phyloP scores from a whole-genome alignment of 495 filamentous ascomycete species.

The Penicillium daleae region DNA sequence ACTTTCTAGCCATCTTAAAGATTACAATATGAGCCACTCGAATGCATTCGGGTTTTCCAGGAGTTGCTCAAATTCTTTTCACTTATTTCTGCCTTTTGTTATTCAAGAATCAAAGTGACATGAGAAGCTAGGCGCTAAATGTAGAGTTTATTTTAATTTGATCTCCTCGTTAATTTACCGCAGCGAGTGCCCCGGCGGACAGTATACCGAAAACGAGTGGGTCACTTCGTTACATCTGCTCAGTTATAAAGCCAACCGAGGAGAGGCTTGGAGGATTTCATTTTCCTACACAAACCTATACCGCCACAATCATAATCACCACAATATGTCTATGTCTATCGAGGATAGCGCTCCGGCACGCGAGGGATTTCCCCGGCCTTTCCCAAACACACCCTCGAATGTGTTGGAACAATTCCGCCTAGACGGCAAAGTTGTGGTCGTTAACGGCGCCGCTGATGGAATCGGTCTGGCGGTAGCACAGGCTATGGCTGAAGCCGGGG shows the following conservation, averaged over 20 bases:
- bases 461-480: constrained; percentile 40
- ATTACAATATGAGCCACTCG: neutral
- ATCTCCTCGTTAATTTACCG: neutral
- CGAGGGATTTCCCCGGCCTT: constrained; percentile 44
- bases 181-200: neutral
- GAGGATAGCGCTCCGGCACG: constrained; percentile 39
- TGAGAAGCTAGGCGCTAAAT: neutral
- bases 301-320: neutral
- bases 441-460: constrained; percentile 43
- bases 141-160: neutral
- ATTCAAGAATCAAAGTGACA: too few species aligned
- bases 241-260: neutral
- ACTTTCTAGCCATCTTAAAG: neutral
- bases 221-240: neutral
- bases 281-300: neutral
- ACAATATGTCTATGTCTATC: constrained; percentile 54
- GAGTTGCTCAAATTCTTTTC: too few species aligned
- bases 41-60: neutral
- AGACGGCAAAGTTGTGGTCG: constrained; percentile 42
- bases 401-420: constrained; percentile 49
- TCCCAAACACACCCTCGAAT: constrained; percentile 46
- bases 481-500: constrained; percentile 42
- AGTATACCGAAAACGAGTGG: constrained; percentile 4
- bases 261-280: neutral
- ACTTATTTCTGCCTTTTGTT: neutral